These are phyloP conservation scores for Detonula confervacea DNA, from an alignment of 352 stramenopile genomes.

Conservation along the genomic window DNA sequence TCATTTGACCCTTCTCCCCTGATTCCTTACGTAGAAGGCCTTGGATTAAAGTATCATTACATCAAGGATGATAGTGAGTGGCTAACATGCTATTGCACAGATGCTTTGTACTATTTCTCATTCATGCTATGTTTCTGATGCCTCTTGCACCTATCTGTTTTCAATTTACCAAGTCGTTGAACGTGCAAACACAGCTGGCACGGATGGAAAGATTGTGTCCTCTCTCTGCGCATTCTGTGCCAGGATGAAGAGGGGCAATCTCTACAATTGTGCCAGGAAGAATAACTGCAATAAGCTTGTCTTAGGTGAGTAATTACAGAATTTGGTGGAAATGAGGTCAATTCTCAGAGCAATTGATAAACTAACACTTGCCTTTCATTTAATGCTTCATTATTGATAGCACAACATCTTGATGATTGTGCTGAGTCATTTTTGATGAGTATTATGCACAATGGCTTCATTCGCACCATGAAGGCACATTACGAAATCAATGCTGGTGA, in stretches of 20 bases:
- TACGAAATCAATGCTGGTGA: slow-evolving; percentile 96
- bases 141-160: slow-evolving; percentile 79
- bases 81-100: too few relatives aligned
- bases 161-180: slow-evolving; percentile 71
- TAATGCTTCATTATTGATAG: slow-evolving; percentile 44
- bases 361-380: too few relatives aligned
- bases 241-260: slow-evolving; percentile 96
- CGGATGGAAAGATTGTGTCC: slow-evolving; percentile 83
- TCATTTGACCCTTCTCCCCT: slow-evolving; percentile 96
- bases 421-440: slow-evolving; percentile 99
- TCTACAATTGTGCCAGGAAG: slow-evolving; percentile 94
- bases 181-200: slow-evolving; percentile 82
- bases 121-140: slow-evolving; percentile 48
- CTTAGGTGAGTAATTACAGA: slow-evolving; percentile 59
- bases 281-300: slow-evolving; percentile 93
- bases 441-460: slow-evolving; percentile 97
- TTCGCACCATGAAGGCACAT: slow-evolving; percentile 98
- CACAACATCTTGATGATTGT: slow-evolving; percentile 98
- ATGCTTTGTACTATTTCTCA: background rate
- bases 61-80: slow-evolving; percentile 89
- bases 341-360: too few relatives aligned
- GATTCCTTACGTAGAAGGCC: slow-evolving; percentile 94
- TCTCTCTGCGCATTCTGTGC: slow-evolving; percentile 96
- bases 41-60: slow-evolving; percentile 96
- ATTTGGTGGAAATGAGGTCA: too few relatives aligned